Conservation (phyloP, 2,329 filamentous ascomycete genomes). For the Thelonectria olida region DNA sequence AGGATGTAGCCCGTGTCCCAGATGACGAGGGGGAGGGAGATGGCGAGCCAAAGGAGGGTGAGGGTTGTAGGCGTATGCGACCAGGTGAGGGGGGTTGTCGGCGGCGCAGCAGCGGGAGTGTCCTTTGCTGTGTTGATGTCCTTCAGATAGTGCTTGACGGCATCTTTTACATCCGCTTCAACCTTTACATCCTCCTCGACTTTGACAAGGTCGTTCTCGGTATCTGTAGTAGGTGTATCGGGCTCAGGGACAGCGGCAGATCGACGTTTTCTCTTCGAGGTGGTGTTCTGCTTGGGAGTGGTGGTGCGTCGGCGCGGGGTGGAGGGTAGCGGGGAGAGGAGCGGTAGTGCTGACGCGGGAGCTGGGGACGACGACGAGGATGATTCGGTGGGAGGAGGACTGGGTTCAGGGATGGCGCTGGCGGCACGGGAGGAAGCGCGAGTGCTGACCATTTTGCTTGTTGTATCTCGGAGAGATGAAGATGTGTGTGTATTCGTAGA, state of each 20-base stretch:
- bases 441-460: conserved; percentile 55
- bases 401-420: conserved; percentile 36
- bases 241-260: neutral
- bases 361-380: conserved; percentile 9
- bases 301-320: conserved; percentile 28
- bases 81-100: conserved; percentile 44
- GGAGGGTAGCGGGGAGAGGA: conserved; percentile 22
- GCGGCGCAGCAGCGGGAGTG: neutral
- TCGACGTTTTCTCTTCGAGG: conserved; percentile 20
- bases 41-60: conserved; percentile 73
- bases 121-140: neutral
- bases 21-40: conserved; percentile 80
- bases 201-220: neutral
- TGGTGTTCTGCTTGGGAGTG: conserved; percentile 18
- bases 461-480: too few species aligned
- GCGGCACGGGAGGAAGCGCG: conserved; percentile 47
- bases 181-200: neutral
- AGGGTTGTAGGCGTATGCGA: conserved; percentile 55
- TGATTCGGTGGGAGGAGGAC: conserved; percentile 28
- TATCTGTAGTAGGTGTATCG: neutral
- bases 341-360: conserved; percentile 15
- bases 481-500: neutral
- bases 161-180: too few species aligned
- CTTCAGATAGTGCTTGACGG: neutral
- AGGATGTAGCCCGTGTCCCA: conserved; percentile 88